These are phyloP conservation scores for Myriangium duriaei DNA, from an alignment of 2,329 filamentous ascomycete genomes.

Conservation along the genomic window DNA sequence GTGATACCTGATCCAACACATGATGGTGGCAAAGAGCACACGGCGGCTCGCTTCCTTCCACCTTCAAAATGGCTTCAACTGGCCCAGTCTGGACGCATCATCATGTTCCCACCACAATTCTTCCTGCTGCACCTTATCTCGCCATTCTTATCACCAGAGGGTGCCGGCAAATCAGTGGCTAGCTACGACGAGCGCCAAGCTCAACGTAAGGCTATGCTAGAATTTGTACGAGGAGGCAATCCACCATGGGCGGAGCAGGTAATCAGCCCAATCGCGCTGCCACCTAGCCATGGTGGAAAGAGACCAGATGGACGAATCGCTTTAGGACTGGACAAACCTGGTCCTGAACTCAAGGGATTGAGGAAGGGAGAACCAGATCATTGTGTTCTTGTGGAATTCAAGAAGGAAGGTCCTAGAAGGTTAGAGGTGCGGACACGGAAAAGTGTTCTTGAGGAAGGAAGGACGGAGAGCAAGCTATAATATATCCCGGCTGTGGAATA, in stretches of 20 bases:
- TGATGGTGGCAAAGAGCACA: slow-evolving; percentile 59
- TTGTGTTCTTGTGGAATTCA: slow-evolving; percentile 45
- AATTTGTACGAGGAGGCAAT: slow-evolving; percentile 37
- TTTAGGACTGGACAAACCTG: slow-evolving; percentile 41
- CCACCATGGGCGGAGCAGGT: slow-evolving; percentile 33
- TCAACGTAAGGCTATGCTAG: slow-evolving; percentile 42
- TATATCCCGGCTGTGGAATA: no score
- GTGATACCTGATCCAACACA: slow-evolving; percentile 56
- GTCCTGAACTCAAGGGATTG: slow-evolving; percentile 40
- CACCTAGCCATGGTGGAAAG: slow-evolving; percentile 25
- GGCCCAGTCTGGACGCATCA: slow-evolving; percentile 53
- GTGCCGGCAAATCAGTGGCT: slow-evolving; percentile 17
- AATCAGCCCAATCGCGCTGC: slow-evolving; percentile 29
- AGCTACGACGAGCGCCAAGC: slow-evolving; percentile 28
- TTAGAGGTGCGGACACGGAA: slow-evolving; percentile 37
- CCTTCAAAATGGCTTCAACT: slow-evolving; percentile 56
- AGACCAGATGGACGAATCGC: slow-evolving; percentile 38
- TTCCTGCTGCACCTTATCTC: slow-evolving; percentile 54
- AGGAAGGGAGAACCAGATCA: slow-evolving; percentile 41
- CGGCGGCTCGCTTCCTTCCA: slow-evolving; percentile 65
- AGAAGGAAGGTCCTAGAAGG: slow-evolving; percentile 43
- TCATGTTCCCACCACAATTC: slow-evolving; percentile 83
- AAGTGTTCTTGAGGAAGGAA: slow-evolving; percentile 40
- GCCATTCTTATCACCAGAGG: slow-evolving; percentile 36
- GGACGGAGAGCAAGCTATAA: slow-evolving; percentile 21